Percentiles rank a stretch among this genome's conserved stretches.
Conservation (phyloP, 2,329 filamentous ascomycete genomes). For the Penicillium occitanis region DNA sequence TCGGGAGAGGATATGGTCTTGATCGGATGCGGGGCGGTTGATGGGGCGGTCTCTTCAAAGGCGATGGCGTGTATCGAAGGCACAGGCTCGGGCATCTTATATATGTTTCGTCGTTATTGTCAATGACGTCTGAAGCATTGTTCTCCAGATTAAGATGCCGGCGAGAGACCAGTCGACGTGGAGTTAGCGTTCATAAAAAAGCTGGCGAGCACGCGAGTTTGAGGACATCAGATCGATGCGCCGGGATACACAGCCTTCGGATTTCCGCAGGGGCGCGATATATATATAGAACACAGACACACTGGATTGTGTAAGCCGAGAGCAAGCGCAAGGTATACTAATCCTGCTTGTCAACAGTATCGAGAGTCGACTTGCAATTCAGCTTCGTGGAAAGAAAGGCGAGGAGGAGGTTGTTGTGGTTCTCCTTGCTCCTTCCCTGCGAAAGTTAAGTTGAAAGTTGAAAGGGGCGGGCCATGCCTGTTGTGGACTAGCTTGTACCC, state of each 20-base stretch:
- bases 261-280: background rate
- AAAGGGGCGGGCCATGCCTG: background rate
- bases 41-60: constrained; percentile 32
- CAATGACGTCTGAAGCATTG: background rate
- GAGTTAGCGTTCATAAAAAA: background rate
- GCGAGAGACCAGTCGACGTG: background rate
- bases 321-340: background rate
- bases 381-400: background rate
- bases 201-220: background rate
- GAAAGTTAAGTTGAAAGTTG: background rate
- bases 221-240: background rate
- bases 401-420: background rate
- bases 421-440: background rate
- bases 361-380: background rate
- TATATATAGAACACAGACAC: background rate
- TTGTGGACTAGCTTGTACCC: background rate
- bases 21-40: constrained; percentile 29
- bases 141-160: background rate
- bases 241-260: background rate
- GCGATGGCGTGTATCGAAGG: constrained; percentile 29
- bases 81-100: constrained; percentile 30
- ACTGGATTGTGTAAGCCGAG: background rate
- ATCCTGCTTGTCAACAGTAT: background rate
- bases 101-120: background rate
- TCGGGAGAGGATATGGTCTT: constrained; percentile 33